Evolutionary conservation across 225 moss, liverwort and hornwort genomes (phyloP).

Genomic region (Neckera pumila): DNA sequence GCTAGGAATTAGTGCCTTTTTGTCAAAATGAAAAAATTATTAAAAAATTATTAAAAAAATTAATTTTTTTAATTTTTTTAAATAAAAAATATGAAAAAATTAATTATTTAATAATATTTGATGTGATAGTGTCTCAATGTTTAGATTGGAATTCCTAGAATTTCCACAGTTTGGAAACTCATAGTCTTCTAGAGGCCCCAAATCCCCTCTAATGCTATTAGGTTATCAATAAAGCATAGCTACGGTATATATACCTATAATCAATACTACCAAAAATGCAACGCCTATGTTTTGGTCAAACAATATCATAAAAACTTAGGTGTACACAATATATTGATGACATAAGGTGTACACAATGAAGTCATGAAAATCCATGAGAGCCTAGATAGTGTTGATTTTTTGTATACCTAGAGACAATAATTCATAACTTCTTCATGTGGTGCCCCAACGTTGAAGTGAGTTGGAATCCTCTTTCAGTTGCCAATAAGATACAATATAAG

Average conservation of each 20-base stretch:
- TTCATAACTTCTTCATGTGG: neutral
- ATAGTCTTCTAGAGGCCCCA: too few relatives aligned
- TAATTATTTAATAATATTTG: too few relatives aligned
- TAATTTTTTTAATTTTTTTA: too few relatives aligned
- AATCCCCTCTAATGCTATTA: too few relatives aligned
- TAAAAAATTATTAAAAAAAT: too few relatives aligned
- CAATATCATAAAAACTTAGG: neutral
- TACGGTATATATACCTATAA: neutral
- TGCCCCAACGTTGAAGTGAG: neutral
- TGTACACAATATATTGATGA: neutral
- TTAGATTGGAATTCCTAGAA: too few relatives aligned
- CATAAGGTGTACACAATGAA: neutral
- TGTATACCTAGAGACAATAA: neutral
- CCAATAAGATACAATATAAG: neutral
- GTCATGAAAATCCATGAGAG: fast-evolving
- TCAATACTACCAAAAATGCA: fast-evolving
- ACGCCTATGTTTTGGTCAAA: neutral
- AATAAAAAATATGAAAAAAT: too few relatives aligned
- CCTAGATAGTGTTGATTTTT: neutral
- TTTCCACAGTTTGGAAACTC: too few relatives aligned
- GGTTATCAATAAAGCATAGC: fast-evolving
- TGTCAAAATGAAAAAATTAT: too few relatives aligned
- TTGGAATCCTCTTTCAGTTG: fast-evolving
- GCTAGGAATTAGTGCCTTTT: too few relatives aligned
- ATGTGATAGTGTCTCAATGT: too few relatives aligned